Conservation (phyloP, 2,329 filamentous ascomycete species). For the Penicillium thymicola region DNA sequence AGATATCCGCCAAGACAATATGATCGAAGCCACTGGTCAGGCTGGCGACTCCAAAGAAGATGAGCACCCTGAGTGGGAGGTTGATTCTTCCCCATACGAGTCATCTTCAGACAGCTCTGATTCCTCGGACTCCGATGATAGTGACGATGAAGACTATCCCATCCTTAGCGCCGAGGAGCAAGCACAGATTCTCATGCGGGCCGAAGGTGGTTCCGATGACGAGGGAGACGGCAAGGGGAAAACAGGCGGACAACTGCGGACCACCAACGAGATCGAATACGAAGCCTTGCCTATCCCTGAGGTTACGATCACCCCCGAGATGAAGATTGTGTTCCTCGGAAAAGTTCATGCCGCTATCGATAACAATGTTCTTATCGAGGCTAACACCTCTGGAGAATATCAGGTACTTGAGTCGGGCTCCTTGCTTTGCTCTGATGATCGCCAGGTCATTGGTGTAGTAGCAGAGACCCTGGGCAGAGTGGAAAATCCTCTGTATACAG, state of each 20-base stretch:
- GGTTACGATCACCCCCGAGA: slow-evolving; percentile 71
- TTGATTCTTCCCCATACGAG: slow-evolving; percentile 72
- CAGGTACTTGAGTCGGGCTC: slow-evolving; percentile 82
- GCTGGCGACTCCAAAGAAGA: slow-evolving; percentile 40
- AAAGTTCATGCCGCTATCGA: slow-evolving; percentile 73
- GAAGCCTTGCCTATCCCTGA: slow-evolving; percentile 69
- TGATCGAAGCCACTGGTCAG: not conserved
- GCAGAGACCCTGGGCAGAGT: slow-evolving; percentile 83
- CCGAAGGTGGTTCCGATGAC: slow-evolving; percentile 74
- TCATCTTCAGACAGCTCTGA: slow-evolving; percentile 59
- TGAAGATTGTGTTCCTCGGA: slow-evolving; percentile 73
- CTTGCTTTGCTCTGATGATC: slow-evolving; percentile 72
- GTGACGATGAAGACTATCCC: slow-evolving; percentile 59
- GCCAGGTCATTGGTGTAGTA: slow-evolving; percentile 75
- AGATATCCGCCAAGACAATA: slow-evolving; percentile 6
- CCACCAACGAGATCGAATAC: slow-evolving; percentile 73
- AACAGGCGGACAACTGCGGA: slow-evolving; percentile 58
- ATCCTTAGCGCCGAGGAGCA: slow-evolving; percentile 78
- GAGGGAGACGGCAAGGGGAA: slow-evolving; percentile 58
- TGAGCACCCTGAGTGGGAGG: slow-evolving; percentile 75
- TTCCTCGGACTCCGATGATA: slow-evolving; percentile 62
- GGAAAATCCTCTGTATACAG: slow-evolving; percentile 78
- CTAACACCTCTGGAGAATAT: slow-evolving; percentile 73
- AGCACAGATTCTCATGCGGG: slow-evolving; percentile 79
- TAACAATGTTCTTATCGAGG: slow-evolving; percentile 74